A percentile compares a stretch with the other conserved stretches of the same genome.
Conservation (phyloP, 768 basidiomycete genomes). For the Serendipita sp. region DNA sequence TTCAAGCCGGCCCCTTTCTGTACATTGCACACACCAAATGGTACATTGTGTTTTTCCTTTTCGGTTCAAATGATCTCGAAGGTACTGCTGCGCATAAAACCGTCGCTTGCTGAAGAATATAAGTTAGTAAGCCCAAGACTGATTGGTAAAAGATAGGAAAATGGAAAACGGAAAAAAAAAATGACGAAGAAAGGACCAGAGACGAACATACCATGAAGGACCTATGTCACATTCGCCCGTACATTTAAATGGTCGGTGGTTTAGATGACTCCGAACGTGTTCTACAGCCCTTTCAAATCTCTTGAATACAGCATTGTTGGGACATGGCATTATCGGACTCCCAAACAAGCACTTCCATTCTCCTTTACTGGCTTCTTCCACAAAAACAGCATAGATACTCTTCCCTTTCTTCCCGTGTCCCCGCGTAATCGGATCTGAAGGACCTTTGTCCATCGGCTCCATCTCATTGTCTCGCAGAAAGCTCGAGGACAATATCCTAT, state of each 20-base stretch:
- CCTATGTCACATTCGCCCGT: background rate
- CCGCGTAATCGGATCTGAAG: background rate
- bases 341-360: conserved; percentile 1
- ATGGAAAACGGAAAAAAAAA: no score
- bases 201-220: background rate
- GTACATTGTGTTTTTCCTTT: background rate
- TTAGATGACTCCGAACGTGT: background rate
- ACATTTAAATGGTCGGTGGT: background rate
- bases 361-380: background rate
- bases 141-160: no score
- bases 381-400: background rate
- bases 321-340: background rate
- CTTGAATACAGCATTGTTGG: background rate
- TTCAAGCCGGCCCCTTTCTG: background rate
- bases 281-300: background rate
- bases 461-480: background rate
- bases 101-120: background rate
- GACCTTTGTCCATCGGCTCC: background rate
- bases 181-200: no score
- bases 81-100: background rate
- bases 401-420: background rate
- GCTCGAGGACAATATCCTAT: background rate
- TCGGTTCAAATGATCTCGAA: background rate
- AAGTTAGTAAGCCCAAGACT: background rate
- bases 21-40: background rate